Evolutionary conservation across 495 filamentous ascomycete genomes (phyloP), one percentile per base, ranked within the genome.

Genomic region (Umbilicaria muhlenbergii): DNA sequence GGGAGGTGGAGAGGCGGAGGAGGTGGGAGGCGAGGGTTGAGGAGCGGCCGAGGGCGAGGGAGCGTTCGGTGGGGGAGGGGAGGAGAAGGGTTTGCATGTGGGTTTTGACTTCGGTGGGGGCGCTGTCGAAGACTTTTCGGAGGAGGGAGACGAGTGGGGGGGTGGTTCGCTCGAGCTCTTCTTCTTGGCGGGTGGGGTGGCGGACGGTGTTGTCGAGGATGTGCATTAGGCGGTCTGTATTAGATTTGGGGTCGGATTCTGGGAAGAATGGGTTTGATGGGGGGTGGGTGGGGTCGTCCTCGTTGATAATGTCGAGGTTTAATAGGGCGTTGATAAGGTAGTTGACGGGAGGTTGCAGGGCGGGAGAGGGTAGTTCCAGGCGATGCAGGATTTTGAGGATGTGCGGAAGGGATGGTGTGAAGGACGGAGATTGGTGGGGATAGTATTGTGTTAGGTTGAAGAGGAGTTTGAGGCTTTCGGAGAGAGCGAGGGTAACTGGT

Each of bases 391-490:
- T 72, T 43, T 75, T 80, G 46, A 91, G 64, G 11, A 98, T 75
- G 43, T 73, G 69, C 3, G 78, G 73, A 31, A 93, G 70, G 0
- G 82, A 77, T 13, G 67, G 59, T 0, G 75, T 72, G 56, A 93
- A 93, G 1, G 66, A 58, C 15, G 54, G 57, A 17, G 66, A 54
- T 11, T 78, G 64, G 41, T 76, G 65, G 0, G 78, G 74, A 51
- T 75, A 79, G 49, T 79, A 74, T 54, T 86, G 77, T 5, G 77
- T 80, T 34, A 94, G 62, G 58, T 94, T 95, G 64, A 92, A 98
- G 6, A 94, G 60, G 36, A 98, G 67, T 54, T 95, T 94, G 11
- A 92, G 62, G 1, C 79, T 86, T 54, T 98, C 92, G 0, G 66
- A 71, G 4, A 98, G 65, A 7, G 86, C 88, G 69, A 89, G 73